Evolutionary conservation across 2,329 filamentous ascomycete genomes (phyloP).

Genomic region (Alternaria sp.): DNA sequence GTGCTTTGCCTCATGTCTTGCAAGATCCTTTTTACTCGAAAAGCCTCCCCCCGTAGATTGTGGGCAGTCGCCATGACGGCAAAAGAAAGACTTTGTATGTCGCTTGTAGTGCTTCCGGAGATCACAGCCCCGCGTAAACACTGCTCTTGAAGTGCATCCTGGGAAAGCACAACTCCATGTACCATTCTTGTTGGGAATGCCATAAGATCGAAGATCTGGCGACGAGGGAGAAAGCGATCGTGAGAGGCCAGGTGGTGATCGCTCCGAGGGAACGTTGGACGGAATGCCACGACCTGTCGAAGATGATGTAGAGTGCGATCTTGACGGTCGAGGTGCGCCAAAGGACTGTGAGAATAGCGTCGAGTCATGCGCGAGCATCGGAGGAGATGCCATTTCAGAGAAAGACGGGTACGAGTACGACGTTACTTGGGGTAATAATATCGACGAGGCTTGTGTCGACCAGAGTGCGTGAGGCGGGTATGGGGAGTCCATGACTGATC

Average conservation of each 20-base stretch:
- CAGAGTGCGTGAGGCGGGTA: slow-evolving; percentile 47
- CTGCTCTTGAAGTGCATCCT: slow-evolving; percentile 65
- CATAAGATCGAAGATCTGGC: slow-evolving; percentile 53
- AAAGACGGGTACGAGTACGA: slow-evolving; percentile 49
- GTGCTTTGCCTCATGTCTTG: slow-evolving; percentile 69
- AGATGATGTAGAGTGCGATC: slow-evolving; percentile 50
- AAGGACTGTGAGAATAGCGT: slow-evolving; percentile 36
- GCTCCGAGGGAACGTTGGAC: slow-evolving; percentile 37
- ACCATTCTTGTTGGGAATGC: slow-evolving; percentile 56
- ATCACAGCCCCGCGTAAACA: slow-evolving; percentile 68
- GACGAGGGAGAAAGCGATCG: slow-evolving; percentile 53
- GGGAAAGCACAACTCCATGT: slow-evolving; percentile 68
- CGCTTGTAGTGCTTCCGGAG: slow-evolving; percentile 70
- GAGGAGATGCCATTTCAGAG: slow-evolving; percentile 36
- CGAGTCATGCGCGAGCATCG: slow-evolving; percentile 37
- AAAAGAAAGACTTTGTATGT: slow-evolving; percentile 69
- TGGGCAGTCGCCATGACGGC: slow-evolving; percentile 66
- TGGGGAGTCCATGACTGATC: slow-evolving; percentile 43
- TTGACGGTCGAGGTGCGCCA: slow-evolving; percentile 37
- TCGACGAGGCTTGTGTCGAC: slow-evolving; percentile 42
- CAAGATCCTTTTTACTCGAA: slow-evolving; percentile 69
- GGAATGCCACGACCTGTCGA: slow-evolving; percentile 40
- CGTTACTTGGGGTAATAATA: slow-evolving; percentile 41
- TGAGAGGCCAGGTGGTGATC: slow-evolving; percentile 45
- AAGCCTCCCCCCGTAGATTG: slow-evolving; percentile 66